Evolutionary conservation across 768 basidiomycete genomes (phyloP).

Genomic region (Pleurotus salmoneostramineus): DNA sequence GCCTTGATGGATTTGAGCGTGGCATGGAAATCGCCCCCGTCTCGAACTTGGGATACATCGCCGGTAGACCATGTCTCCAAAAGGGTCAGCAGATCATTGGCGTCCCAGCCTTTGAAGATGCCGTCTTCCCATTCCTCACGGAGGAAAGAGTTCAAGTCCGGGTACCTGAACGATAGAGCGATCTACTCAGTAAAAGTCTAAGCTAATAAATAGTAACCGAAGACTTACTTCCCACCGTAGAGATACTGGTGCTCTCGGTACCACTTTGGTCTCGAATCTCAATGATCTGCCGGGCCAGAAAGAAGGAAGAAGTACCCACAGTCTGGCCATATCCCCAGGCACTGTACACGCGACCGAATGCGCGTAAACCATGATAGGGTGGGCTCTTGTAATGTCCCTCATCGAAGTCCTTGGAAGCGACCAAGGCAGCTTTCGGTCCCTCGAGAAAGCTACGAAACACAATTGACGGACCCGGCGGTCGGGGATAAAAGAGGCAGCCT

Average conservation of each 20-base stretch:
- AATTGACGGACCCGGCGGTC: background rate
- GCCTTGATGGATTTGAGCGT: conserved; percentile 43
- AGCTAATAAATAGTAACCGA: too few species aligned
- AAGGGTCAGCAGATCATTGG: conserved; percentile 48
- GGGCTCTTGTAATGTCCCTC: conserved; percentile 45
- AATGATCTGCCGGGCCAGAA: background rate
- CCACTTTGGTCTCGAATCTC: conserved; percentile 33
- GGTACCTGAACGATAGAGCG: too few species aligned
- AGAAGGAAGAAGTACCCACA: conserved; percentile 23
- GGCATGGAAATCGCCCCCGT: conserved; percentile 37
- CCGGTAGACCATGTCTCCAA: conserved; percentile 23
- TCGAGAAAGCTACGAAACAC: conserved; percentile 46
- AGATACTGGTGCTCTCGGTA: conserved; percentile 46
- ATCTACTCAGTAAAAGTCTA: too few species aligned
- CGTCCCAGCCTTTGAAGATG: conserved; percentile 43
- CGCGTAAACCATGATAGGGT: conserved; percentile 48
- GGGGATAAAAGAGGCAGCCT: background rate
- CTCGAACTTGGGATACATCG: conserved; percentile 42
- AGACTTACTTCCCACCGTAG: conserved; percentile 36
- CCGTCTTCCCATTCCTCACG: conserved; percentile 48
- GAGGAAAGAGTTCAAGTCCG: conserved; percentile 44
- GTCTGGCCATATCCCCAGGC: conserved; percentile 60
- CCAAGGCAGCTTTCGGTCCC: conserved; percentile 52
- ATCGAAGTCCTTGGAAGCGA: conserved; percentile 52
- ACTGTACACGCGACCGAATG: conserved; percentile 52